Evolutionary conservation across 2,329 filamentous ascomycete genomes (phyloP).

Genomic region (Stemphylium lycopersici): DNA sequence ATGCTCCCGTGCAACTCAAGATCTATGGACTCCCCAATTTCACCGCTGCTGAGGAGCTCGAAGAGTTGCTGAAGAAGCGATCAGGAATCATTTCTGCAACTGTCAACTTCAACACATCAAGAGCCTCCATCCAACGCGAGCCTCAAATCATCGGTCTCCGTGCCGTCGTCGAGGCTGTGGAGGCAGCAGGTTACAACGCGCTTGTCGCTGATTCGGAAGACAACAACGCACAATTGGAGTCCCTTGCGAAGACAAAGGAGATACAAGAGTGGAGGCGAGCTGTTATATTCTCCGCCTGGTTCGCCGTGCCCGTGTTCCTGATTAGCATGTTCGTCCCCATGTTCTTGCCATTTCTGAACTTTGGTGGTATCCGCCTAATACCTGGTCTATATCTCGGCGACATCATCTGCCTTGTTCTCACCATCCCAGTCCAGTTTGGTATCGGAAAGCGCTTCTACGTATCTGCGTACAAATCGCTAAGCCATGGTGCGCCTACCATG

Average conservation of each 20-base stretch:
- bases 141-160: constrained; percentile 77
- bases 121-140: constrained; percentile 75
- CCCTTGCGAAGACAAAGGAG: constrained; percentile 92
- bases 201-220: constrained; percentile 90
- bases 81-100: constrained; percentile 76
- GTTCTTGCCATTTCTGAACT: constrained; percentile 76
- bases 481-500: constrained; percentile 93
- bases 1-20: constrained; percentile 75
- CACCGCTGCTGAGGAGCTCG: constrained; percentile 73
- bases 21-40: constrained; percentile 80
- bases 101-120: constrained; percentile 74
- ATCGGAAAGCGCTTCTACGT: constrained; percentile 93
- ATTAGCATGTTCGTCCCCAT: constrained; percentile 96
- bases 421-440: constrained; percentile 93
- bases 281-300: constrained; percentile 76
- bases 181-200: constrained; percentile 85
- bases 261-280: constrained; percentile 90
- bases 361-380: constrained; percentile 70
- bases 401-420: constrained; percentile 79
- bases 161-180: constrained; percentile 79
- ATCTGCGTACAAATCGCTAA: constrained; percentile 91
- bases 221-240: constrained; percentile 95
- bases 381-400: constrained; percentile 88
- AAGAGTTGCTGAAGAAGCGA: constrained; percentile 68
- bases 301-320: constrained; percentile 88